A percentile compares a stretch with the other conserved stretches of the same genome.
Evolutionary conservation across 495 filamentous ascomycete genomes (phyloP).

Genomic region (Talaromyces liani): DNA sequence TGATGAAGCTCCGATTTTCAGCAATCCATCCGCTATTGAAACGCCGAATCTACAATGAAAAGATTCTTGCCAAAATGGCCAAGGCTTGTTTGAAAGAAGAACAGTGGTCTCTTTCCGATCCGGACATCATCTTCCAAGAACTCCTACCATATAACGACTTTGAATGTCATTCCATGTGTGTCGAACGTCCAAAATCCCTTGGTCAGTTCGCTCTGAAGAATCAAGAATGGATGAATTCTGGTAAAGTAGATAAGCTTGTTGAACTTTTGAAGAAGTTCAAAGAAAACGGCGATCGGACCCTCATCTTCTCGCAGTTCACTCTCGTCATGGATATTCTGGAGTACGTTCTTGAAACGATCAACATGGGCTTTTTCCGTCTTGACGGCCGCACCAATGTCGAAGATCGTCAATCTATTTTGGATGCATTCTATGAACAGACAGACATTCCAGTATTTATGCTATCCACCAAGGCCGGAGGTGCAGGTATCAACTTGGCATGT

Average conservation of each 20-base stretch:
- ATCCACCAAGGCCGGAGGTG: constrained; percentile 87
- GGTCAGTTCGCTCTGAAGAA: constrained; percentile 61
- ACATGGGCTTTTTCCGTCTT: constrained; percentile 69
- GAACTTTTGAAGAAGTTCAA: constrained; percentile 65
- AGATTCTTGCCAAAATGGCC: constrained; percentile 67
- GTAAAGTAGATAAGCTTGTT: constrained; percentile 74
- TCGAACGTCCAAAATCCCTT: constrained; percentile 60
- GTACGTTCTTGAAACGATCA: constrained; percentile 64
- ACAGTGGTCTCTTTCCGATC: constrained; percentile 49
- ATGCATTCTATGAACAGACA: constrained; percentile 68
- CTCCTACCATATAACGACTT: constrained; percentile 71
- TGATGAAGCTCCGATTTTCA: constrained; percentile 88
- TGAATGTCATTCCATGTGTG: constrained; percentile 73
- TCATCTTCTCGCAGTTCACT: constrained; percentile 91
- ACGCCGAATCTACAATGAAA: constrained; percentile 67
- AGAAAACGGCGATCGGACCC: constrained; percentile 73
- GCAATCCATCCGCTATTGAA: constrained; percentile 90
- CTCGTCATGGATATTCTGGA: constrained; percentile 87
- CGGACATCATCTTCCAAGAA: constrained; percentile 62
- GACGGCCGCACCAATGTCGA: constrained; percentile 81
- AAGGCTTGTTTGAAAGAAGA: constrained; percentile 63
- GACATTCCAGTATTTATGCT: constrained; percentile 87
- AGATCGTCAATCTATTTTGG: constrained; percentile 72
- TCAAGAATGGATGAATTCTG: constrained; percentile 84
- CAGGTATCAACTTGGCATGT: constrained; percentile 88